Evolutionary conservation across 2,329 filamentous ascomycete genomes (phyloP), one percentile per base, ranked within the genome.

Genomic region (Diplocarpon rosae): DNA sequence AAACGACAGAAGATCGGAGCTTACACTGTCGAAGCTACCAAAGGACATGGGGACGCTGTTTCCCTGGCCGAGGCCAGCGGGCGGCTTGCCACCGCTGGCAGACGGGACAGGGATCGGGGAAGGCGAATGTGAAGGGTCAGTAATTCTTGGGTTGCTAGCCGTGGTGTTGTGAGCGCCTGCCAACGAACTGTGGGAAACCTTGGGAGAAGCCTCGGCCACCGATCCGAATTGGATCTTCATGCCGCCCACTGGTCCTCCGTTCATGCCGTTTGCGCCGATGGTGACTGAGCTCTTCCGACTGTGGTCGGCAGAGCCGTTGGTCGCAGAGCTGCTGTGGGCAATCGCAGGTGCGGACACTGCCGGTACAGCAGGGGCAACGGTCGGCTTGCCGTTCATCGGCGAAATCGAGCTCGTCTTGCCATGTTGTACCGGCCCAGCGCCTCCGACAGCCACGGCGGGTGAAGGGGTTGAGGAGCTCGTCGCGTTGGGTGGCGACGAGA

Each of bases 231-330:
- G 84, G 62, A 92, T 85, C 67, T 76, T 80, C 68, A 63, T 73
- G 65, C 64, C 70, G 50, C 67, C 71, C 33, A 78, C 76, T 45
- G 75, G 73, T 45, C 78, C 83, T 57, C 86, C 86, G 71, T 93
- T 94, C 56, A 82, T 74, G 61, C 80, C 80, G 56, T 85, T 84
- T 56, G 87, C 82, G 64, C 78, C 88, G 71, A 95, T 95, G 59
- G 89, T 94, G 59, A 95, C 83, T 14, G 90, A 95, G 53, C 80
- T 80, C 69, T 94, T 95, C 63, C 87, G 79, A 62, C 72, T 75
- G 69, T 96, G 89, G 57, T 87, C 81, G 43, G 72, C 65, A 55
- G 69, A 68, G 55, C 85, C 85, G 76, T 93, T 92, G 57, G 77
- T 73, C 60, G 72, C 71, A 54, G 71, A 66, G 60, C 71, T 76